These are phyloP conservation scores for Globisporangium paroecandrum DNA, from an alignment of 352 stramenopile genomes.

Conservation along the genomic window DNA sequence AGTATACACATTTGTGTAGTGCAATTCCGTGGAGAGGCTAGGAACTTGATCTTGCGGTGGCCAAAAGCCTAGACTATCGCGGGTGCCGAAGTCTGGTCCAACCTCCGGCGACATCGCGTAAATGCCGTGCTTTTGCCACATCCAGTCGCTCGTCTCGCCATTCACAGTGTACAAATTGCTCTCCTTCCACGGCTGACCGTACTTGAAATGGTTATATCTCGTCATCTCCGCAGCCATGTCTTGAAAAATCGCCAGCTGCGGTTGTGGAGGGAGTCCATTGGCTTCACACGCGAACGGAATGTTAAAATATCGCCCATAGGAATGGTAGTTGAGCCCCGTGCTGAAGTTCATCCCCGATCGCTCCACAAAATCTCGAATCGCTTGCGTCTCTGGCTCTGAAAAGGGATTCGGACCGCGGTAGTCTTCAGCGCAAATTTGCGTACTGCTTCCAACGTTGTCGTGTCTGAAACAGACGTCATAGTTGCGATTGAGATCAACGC, in stretches of 20 bases:
- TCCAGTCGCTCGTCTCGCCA: slow-evolving; percentile 86
- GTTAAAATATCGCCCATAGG: slow-evolving; percentile 82
- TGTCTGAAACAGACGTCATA: slow-evolving; percentile 77
- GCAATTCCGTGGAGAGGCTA: slow-evolving; percentile 53
- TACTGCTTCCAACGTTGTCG: slow-evolving; percentile 64
- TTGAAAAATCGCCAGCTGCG: slow-evolving; percentile 42
- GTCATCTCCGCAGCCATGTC: slow-evolving; percentile 66
- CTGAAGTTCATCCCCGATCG: slow-evolving; percentile 43
- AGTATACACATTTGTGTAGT: slow-evolving; percentile 72
- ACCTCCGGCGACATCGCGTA: slow-evolving; percentile 86
- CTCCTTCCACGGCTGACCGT: slow-evolving; percentile 79
- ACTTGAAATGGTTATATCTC: slow-evolving; percentile 67
- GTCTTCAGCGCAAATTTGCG: slow-evolving; percentile 65
- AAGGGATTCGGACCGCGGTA: slow-evolving; percentile 65
- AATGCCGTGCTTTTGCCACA: slow-evolving; percentile 76
- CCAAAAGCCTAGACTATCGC: slow-evolving; percentile 58
- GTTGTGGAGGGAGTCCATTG: slow-evolving; percentile 35
- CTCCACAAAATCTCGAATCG: slow-evolving; percentile 68
- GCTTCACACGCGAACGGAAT: slow-evolving; percentile 77
- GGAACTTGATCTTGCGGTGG: slow-evolving; percentile 48
- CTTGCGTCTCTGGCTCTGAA: slow-evolving; percentile 78
- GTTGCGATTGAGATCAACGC: slow-evolving; percentile 83
- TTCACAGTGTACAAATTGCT: slow-evolving; percentile 87
- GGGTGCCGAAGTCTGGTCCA: slow-evolving; percentile 51
- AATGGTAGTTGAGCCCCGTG: slow-evolving; percentile 80